phyloP scores from a whole-genome alignment of 257 asterid species.

The Solanum chilense region DNA sequence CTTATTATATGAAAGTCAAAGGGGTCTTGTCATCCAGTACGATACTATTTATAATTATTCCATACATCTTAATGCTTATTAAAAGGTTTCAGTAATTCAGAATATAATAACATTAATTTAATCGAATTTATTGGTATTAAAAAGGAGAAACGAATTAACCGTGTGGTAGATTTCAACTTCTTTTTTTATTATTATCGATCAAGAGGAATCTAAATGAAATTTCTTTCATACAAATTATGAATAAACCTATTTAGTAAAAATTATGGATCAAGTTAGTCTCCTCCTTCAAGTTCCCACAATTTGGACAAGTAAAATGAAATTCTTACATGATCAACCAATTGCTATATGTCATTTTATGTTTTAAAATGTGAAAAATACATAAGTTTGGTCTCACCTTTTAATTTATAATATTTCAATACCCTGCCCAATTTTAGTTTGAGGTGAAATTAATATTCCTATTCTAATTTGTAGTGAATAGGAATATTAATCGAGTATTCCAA shows the following conservation, averaged over 20 bases:
- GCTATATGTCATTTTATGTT: background rate
- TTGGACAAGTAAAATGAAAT: background rate
- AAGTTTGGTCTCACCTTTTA: background rate
- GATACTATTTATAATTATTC: background rate
- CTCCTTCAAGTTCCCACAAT: background rate
- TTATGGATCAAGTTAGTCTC: background rate
- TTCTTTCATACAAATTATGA: background rate
- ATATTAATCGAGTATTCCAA: background rate
- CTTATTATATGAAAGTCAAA: background rate
- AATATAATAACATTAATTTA: background rate
- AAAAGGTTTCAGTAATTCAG: background rate
- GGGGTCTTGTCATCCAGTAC: background rate
- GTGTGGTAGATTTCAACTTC: background rate
- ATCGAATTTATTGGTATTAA: background rate
- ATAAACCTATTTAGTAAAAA: background rate
- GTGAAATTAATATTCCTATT: background rate
- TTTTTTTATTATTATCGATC: background rate
- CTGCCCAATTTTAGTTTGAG: background rate
- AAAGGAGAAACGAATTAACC: too few relatives aligned
- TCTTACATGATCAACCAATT: background rate
- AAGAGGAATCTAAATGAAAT: background rate
- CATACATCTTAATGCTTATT: background rate
- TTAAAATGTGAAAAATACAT: background rate
- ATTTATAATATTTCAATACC: background rate
- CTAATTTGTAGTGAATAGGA: background rate